Conservation (phyloP, 2,329 filamentous ascomycete genomes). For the Botrytis pseudocinerea region DNA sequence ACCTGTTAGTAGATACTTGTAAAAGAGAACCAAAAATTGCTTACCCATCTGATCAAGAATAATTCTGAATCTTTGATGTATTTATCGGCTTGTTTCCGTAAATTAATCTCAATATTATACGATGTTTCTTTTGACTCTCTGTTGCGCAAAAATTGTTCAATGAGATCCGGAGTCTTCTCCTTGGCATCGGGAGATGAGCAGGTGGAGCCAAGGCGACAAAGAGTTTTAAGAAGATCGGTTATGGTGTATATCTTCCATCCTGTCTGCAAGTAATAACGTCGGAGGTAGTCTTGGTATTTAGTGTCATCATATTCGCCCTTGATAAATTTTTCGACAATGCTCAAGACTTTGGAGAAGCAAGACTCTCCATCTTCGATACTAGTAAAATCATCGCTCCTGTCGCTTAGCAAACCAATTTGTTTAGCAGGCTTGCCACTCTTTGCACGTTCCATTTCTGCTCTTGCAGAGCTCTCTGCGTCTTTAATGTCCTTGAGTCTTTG, state of each 20-base stretch:
- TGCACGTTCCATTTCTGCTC: slow-evolving; percentile 71
- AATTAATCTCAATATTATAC: slow-evolving; percentile 84
- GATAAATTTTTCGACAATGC: slow-evolving; percentile 84
- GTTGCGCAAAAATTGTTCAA: slow-evolving; percentile 81
- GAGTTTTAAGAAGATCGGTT: slow-evolving; percentile 79
- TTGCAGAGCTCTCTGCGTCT: slow-evolving; percentile 70
- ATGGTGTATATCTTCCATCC: slow-evolving; percentile 95
- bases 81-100: slow-evolving; percentile 89
- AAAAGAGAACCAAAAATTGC: slow-evolving; percentile 44
- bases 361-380: slow-evolving; percentile 59
- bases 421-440: slow-evolving; percentile 77
- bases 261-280: slow-evolving; percentile 85
- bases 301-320: slow-evolving; percentile 77
- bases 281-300: slow-evolving; percentile 85
- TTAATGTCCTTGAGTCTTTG: slow-evolving; percentile 82
- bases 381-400: slow-evolving; percentile 73
- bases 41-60: slow-evolving; percentile 87
- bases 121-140: slow-evolving; percentile 83
- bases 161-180: slow-evolving; percentile 90
- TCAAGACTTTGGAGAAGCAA: slow-evolving; percentile 83
- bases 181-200: slow-evolving; percentile 85
- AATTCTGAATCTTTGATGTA: slow-evolving; percentile 90
- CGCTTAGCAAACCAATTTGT: slow-evolving; percentile 80
- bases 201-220: slow-evolving; percentile 77
- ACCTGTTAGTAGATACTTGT: slow-evolving; percentile 33